These are phyloP conservation scores for Tuber umbilicatum DNA, from an alignment of 495 filamentous ascomycete genomes.

Conservation along the genomic window DNA sequence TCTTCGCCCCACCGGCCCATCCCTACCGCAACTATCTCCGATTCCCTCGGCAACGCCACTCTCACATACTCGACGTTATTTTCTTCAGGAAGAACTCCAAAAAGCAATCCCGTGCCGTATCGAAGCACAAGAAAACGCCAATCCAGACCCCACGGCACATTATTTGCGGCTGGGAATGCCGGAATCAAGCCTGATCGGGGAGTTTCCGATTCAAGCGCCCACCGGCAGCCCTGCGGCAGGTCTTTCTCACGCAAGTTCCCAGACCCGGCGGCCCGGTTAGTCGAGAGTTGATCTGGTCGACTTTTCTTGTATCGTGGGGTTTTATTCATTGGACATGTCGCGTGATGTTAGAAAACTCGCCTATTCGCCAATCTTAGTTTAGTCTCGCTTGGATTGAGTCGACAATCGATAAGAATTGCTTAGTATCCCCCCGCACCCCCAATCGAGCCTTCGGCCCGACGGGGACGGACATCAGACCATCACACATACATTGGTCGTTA, in stretches of 20 bases:
- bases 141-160: neutral
- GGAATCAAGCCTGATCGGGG: neutral
- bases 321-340: neutral
- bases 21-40: neutral
- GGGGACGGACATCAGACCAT: neutral
- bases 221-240: slow-evolving; percentile 2
- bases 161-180: neutral
- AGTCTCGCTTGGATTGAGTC: neutral
- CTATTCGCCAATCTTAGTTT: neutral
- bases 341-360: neutral
- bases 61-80: neutral
- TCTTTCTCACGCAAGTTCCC: neutral
- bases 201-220: neutral
- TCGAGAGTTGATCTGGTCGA: neutral
- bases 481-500: neutral
- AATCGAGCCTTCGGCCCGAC: neutral
- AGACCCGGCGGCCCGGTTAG: slow-evolving; percentile 1
- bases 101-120: neutral
- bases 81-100: neutral
- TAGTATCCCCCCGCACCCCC: neutral
- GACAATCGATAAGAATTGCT: neutral
- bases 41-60: neutral
- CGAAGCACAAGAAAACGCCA: neutral
- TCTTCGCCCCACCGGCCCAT: neutral
- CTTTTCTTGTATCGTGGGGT: neutral